Evolutionary conservation across 2,329 filamentous ascomycete species (phyloP).

Genomic region (Boeremia exigua): DNA sequence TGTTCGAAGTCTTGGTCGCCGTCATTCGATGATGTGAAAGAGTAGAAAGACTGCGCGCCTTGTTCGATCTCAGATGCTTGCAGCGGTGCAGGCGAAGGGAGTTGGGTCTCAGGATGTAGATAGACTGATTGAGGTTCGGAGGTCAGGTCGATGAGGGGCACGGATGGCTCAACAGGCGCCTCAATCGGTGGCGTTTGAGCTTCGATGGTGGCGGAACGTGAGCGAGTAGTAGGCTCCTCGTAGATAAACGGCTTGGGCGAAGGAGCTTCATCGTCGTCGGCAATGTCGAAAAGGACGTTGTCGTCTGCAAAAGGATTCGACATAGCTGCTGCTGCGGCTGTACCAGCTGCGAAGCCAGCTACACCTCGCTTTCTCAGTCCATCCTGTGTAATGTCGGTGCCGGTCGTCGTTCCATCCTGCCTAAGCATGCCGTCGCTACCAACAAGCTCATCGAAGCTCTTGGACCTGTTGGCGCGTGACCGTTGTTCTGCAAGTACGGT

Average conservation of each 20-base stretch:
- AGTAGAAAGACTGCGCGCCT: conserved; percentile 47
- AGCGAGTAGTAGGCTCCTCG: conserved; percentile 22
- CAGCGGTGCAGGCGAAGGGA: conserved; percentile 20
- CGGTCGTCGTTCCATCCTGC: conserved; percentile 34
- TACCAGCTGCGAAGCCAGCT: conserved; percentile 49
- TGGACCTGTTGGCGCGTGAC: conserved; percentile 26
- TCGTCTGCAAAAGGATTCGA: conserved; percentile 56
- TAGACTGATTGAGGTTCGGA: conserved; percentile 20
- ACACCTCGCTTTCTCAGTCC: conserved; percentile 38
- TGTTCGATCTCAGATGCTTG: conserved; percentile 27
- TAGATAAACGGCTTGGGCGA: conserved; percentile 37
- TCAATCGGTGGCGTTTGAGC: conserved; percentile 17
- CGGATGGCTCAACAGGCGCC: neutral
- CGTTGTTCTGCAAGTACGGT: conserved; percentile 29
- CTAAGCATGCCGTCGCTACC: conserved; percentile 49
- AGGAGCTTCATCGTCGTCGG: conserved; percentile 40
- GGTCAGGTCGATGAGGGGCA: conserved; percentile 42
- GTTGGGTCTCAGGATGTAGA: conserved; percentile 14
- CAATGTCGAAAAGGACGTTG: conserved; percentile 52
- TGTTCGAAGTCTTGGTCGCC: conserved; percentile 32
- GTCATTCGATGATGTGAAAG: conserved; percentile 37
- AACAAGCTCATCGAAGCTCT: conserved; percentile 52
- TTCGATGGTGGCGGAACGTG: conserved; percentile 37
- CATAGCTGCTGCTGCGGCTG: conserved; percentile 38
- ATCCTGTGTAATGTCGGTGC: conserved; percentile 24